Evolutionary conservation across 768 basidiomycete genomes (phyloP), one percentile per base, ranked within the genome.

Genomic region (Lactifluus echinatus): DNA sequence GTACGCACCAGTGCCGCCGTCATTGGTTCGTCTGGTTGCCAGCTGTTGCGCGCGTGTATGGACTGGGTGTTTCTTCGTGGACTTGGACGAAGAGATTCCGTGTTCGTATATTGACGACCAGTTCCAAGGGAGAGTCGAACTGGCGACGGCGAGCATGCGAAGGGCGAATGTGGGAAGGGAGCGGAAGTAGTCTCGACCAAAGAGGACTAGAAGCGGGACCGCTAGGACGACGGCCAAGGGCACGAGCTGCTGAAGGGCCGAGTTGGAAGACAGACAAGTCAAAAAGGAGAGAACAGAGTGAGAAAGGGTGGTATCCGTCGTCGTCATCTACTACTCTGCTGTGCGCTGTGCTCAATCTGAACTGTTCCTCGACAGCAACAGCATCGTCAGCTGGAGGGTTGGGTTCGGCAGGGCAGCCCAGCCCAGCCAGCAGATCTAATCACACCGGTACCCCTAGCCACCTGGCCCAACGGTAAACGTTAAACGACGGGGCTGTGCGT

Each of bases 71-170:
- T 78, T 80, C 69, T 76, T 79, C 70, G 69, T 75, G 19, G 74
- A 67, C 65, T 74, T 81, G 64, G 75, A 75, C 29, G 60, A 2
- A n/a, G 17, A 1, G 15, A 45, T 17, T 6, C 33, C 65, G 21
- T 67, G 66, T 31, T 56, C 39, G 33, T 61, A 43, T 23, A 37
- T 31, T 14, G 63, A 51, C 10, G 45, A 73, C 82, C 85, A 86
- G 60, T 78, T 76, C 86, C 85, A 89, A 15, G 82, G 79, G 26
- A 87, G 70, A 37, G 73, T 70, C 24, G 76, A 67, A n/a, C 76
- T 75, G 29, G 86, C 65, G 52, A 71, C 74, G 59, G 84, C 81
- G 53, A 89, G 74, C 56, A 84, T 80, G 83, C 86, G 75, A 59
- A 64, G 57, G 60, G 64, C 55, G 44, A 65, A 65, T 51, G 67